These are phyloP conservation scores for Exophiala sideris DNA, from an alignment of 2,329 filamentous ascomycete species.

Conservation along the genomic window DNA sequence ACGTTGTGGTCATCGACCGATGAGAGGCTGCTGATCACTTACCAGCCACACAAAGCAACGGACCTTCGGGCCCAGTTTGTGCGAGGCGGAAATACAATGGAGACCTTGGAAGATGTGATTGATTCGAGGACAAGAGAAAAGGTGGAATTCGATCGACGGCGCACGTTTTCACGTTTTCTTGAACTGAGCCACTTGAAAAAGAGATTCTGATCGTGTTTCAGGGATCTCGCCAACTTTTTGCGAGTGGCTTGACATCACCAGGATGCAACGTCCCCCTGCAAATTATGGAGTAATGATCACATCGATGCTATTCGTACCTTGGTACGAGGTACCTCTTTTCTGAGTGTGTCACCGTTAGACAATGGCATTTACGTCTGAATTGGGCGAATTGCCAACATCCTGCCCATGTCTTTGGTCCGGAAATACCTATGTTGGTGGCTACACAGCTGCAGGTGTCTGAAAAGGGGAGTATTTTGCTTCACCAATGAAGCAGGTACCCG, in stretches of 20 bases:
- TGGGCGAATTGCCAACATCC: no score
- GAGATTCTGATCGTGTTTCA: background rate
- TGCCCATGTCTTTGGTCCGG: no score
- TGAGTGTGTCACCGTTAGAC: background rate
- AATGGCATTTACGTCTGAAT: no score
- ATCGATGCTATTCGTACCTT: background rate
- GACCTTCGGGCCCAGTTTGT: background rate
- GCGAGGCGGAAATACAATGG: background rate
- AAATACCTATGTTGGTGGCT: no score
- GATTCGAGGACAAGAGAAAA: background rate
- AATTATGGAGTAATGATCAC: no score
- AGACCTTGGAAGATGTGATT: background rate
- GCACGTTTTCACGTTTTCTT: slow-evolving; percentile 11
- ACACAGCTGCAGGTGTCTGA: no score
- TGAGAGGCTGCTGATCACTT: background rate
- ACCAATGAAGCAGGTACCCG: no score
- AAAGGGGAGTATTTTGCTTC: no score
- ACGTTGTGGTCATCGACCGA: slow-evolving; percentile 1
- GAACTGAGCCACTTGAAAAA: background rate
- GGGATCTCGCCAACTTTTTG: slow-evolving; percentile 15
- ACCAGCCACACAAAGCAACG: slow-evolving; percentile 6
- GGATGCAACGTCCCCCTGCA: background rate
- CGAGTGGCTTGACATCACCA: slow-evolving; percentile 9
- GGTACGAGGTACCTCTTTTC: background rate
- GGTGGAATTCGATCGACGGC: slow-evolving; percentile 1